A percentile compares a stretch with the other conserved stretches of the same genome.
These are phyloP conservation scores for Xenoacremonium recifei DNA, from an alignment of 2,329 filamentous ascomycete species.

Conservation along the genomic window DNA sequence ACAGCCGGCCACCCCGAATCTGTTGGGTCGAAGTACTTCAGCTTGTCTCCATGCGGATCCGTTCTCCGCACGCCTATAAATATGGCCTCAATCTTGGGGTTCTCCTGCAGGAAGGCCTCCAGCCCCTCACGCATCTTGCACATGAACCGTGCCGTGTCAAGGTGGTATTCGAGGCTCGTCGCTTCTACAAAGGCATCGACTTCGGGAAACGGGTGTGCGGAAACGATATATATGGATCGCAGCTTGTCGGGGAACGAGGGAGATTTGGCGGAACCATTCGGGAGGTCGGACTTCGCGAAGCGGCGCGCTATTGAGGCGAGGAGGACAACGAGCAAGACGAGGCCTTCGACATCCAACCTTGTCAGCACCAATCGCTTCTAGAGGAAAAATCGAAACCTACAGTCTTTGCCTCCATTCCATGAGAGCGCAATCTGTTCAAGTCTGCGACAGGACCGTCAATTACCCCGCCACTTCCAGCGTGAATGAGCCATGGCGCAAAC, in stretches of 20 bases:
- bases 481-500: conserved; percentile 5
- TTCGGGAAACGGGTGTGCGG: conserved; percentile 77
- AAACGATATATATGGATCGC: conserved; percentile 86
- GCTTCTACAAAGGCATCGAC: conserved; percentile 79
- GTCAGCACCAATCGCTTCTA: conserved; percentile 1
- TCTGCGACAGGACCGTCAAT: conserved; percentile 42
- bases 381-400: conserved; percentile 31
- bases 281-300: conserved; percentile 17
- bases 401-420: conserved; percentile 98
- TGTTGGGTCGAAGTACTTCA: conserved; percentile 83
- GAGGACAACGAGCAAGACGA: conserved; percentile 86
- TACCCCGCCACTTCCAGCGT: neutral
- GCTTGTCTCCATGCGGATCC: conserved; percentile 79
- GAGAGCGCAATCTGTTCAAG: conserved; percentile 80
- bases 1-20: conserved; percentile 89
- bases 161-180: conserved; percentile 67
- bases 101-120: conserved; percentile 68
- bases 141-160: conserved; percentile 72
- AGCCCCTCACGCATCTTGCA: conserved; percentile 81
- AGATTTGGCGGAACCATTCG: conserved; percentile 7
- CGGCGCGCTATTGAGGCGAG: conserved; percentile 59
- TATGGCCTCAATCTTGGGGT: conserved; percentile 60
- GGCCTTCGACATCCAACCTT: conserved; percentile 26
- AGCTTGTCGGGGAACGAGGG: conserved; percentile 46
- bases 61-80: conserved; percentile 72